phyloP scores from a whole-genome alignment of 805 yeast genomes.

The Dipodascopsis uninucleata region DNA sequence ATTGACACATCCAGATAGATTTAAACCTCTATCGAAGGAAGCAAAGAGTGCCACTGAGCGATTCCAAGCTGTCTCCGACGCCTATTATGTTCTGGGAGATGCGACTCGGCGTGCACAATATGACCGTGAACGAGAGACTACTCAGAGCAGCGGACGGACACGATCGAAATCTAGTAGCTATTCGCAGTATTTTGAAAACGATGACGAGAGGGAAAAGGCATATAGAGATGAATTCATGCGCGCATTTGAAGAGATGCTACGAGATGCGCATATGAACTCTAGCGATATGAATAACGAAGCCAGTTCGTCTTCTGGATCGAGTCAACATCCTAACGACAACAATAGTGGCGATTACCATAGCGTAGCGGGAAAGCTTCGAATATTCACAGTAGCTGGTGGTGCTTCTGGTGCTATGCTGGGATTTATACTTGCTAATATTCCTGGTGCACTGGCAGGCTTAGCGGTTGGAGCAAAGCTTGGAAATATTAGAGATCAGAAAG shows the following conservation, averaged over 20 bases:
- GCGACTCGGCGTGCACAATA: constrained; percentile 20
- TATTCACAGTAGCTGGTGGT: constrained; percentile 21
- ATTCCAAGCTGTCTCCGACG: constrained; percentile 29
- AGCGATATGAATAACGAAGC: constrained; percentile 1
- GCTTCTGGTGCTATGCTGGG: constrained; percentile 28
- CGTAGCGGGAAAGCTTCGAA: not conserved
- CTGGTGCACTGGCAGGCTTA: constrained; percentile 30
- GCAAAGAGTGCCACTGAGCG: constrained; percentile 21
- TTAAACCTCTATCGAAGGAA: constrained; percentile 13
- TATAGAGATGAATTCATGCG: constrained; percentile 25
- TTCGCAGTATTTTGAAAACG: constrained; percentile 5
- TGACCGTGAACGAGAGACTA: constrained; percentile 25
- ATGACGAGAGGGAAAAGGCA: constrained; percentile 17
- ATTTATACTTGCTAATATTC: constrained; percentile 29
- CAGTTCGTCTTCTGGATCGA: no score
- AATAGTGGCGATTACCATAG: not conserved
- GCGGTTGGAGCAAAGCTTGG: constrained; percentile 30
- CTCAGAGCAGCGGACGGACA: constrained; percentile 2
- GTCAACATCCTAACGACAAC: no score
- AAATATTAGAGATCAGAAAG: constrained; percentile 25
- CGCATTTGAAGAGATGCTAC: constrained; percentile 30
- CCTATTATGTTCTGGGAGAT: constrained; percentile 29
- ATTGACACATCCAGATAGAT: constrained; percentile 29
- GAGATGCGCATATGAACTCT: constrained; percentile 22
- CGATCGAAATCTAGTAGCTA: constrained; percentile 6